Percentiles rank a stretch among this genome's conserved stretches.
Evolutionary conservation across 768 basidiomycete genomes (phyloP).

Genomic region (Chalciporus chontae): DNA sequence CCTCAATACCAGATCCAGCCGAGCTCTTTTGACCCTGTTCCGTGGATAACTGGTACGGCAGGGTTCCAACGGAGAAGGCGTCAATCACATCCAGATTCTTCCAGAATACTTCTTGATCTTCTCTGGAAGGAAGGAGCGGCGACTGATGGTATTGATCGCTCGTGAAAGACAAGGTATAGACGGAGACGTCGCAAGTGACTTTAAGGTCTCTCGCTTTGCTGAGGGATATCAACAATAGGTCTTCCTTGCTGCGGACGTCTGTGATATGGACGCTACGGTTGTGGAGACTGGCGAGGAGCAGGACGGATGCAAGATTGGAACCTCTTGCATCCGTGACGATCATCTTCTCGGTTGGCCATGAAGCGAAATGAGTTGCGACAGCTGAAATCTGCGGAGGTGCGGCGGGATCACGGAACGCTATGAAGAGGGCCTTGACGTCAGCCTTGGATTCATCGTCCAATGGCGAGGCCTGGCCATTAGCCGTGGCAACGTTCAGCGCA

Average conservation of each 20-base stretch:
- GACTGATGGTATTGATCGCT: slow-evolving; percentile 67
- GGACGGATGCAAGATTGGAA: slow-evolving; percentile 87
- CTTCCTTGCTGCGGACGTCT: slow-evolving; percentile 82
- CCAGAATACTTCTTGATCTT: slow-evolving; percentile 86
- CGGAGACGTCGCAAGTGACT: slow-evolving; percentile 94
- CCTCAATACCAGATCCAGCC: slow-evolving; percentile 77
- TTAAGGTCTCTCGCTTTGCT: slow-evolving; percentile 93
- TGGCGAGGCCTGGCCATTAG: slow-evolving; percentile 55
- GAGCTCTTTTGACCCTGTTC: slow-evolving; percentile 60
- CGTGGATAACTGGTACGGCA: slow-evolving; percentile 71
- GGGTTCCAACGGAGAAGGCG: slow-evolving; percentile 83
- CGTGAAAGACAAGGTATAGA: slow-evolving; percentile 88
- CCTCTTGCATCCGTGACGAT: slow-evolving; percentile 93
- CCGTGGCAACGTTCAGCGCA: slow-evolving; percentile 76
- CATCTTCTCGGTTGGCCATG: slow-evolving; percentile 90
- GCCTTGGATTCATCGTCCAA: slow-evolving; percentile 74
- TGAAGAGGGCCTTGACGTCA: slow-evolving; percentile 82
- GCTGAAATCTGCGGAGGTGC: slow-evolving; percentile 59
- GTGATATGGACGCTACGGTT: slow-evolving; percentile 86
- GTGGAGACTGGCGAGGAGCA: slow-evolving; percentile 92
- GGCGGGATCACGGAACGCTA: slow-evolving; percentile 62
- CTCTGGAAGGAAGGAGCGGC: slow-evolving; percentile 60
- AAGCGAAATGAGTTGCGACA: slow-evolving; percentile 82
- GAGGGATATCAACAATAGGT: slow-evolving; percentile 84
- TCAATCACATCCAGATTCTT: slow-evolving; percentile 80